Base-by-base conservation (phyloP, 208 protist species). In the Angomonas ambiguus region DNA sequence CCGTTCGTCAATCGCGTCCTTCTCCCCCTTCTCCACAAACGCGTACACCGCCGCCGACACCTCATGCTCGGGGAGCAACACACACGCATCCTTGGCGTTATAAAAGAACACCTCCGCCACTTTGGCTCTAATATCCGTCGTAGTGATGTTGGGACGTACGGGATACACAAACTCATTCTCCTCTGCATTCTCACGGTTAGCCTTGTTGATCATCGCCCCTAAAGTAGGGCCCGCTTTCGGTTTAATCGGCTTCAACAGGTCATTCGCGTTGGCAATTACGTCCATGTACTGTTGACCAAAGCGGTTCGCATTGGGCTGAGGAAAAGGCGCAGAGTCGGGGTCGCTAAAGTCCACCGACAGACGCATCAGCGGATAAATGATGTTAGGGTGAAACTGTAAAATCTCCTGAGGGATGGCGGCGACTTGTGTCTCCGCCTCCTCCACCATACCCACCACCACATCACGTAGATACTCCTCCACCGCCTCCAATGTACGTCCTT, bases 211-310 rank as follows among this genome's bases (percentile, higher is more conserved):
- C 18, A 51, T 57, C 65, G 38, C 28, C 1, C 51, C 76, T 1
- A 51, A 20, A 31, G 30, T 34, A 53, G 74, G 32, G 38, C 73
- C 62, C 24, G 65, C 72, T 51, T 88, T 92, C 32, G 86, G 81
- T 53, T 90, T 88, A 16, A 95, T 62, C 6, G 83, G 78, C 28
- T 79, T 76, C 25, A 96, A 75, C 38, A 96, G 38, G 42, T 93
- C 86, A 11, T 76, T 79, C 13, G 91, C 86, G 67, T 96, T 96
- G 18, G 85, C 91, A 31, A 93, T 79, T 1, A 92, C 87, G 35
- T 93, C 91, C 71, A 92, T 87, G 72, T 92, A 96, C 64, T 93
- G 82, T 76, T 94, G 88, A 0, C 91, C 91, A 69, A 96, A 93
- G n/a, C 91, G 91, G 35, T 89, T 87, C 32, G 81, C 65, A 62